Conservation (phyloP, 1,284 basidiomycete species). For the Cystobasidium slooffiae region DNA sequence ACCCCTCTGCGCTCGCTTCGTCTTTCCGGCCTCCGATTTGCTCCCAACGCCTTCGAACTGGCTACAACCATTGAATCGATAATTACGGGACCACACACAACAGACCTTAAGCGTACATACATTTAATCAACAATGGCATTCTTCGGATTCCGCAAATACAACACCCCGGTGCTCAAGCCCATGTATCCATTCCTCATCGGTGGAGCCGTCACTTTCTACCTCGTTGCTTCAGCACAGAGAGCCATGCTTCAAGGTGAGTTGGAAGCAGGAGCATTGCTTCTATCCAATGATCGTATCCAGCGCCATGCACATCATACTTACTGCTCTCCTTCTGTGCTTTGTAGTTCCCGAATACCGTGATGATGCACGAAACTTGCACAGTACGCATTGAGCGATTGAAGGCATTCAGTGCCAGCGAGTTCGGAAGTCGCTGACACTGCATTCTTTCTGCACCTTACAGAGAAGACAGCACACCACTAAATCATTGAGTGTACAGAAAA, state of each 20-base stretch:
- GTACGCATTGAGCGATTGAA: slow-evolving; percentile 15
- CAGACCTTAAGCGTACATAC: slow-evolving; percentile 7
- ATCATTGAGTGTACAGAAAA: neutral
- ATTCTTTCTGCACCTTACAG: neutral
- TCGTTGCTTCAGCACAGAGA: slow-evolving; percentile 49
- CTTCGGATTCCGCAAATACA: slow-evolving; percentile 45
- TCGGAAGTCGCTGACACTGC: neutral
- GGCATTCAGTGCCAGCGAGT: no score
- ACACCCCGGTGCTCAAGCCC: slow-evolving; percentile 44
- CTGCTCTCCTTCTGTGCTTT: neutral
- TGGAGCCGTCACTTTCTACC: slow-evolving; percentile 52
- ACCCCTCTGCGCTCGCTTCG: neutral
- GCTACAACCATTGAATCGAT: neutral
- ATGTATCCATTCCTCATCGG: slow-evolving; percentile 53
- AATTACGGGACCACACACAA: neutral
- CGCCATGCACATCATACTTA: neutral
- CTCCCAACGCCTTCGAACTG: slow-evolving; percentile 5
- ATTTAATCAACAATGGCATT: slow-evolving; percentile 25
- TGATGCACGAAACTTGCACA: slow-evolving; percentile 48
- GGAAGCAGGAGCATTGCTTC: neutral
- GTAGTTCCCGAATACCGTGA: slow-evolving; percentile 49
- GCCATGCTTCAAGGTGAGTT: slow-evolving; percentile 48
- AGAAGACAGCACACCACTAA: slow-evolving; percentile 21
- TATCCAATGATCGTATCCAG: neutral
- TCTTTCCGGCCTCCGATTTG: slow-evolving; percentile 18